Evolutionary conservation across 106 monocot genomes (phyloP).

Genomic region (Dendrobium catenatum): DNA sequence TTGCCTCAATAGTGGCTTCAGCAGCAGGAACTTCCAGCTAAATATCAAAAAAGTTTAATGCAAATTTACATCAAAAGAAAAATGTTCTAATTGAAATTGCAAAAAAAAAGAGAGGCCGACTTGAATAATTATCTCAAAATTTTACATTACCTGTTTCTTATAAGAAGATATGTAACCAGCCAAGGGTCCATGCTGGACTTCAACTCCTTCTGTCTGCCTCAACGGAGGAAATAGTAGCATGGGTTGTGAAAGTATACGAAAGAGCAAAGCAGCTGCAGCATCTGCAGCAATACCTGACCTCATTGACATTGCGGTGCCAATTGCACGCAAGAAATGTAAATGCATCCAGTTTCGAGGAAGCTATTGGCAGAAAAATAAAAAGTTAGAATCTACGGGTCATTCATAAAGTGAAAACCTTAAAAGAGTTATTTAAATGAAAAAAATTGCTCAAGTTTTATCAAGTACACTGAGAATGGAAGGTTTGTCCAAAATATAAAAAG

Average conservation of each 20-base stretch:
- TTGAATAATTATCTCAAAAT: background rate
- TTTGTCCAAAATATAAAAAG: background rate
- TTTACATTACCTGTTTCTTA: slow-evolving; percentile 51
- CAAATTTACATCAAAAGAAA: too few relatives aligned
- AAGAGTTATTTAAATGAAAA: background rate
- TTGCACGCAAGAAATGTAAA: slow-evolving; percentile 91
- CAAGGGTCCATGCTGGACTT: slow-evolving; percentile 60
- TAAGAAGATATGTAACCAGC: slow-evolving; percentile 61
- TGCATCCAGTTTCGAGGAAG: slow-evolving; percentile 99
- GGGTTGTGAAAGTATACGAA: slow-evolving; percentile 91
- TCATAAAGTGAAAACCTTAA: background rate
- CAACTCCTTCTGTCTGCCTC: slow-evolving; percentile 75
- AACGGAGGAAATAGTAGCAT: slow-evolving; percentile 87
- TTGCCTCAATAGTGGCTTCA: slow-evolving; percentile 87
- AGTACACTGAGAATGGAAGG: background rate
- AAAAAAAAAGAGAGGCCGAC: background rate
- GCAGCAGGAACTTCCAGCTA: slow-evolving; percentile 68
- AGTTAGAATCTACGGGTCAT: background rate
- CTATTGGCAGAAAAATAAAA: slow-evolving; percentile 29
- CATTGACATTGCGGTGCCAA: slow-evolving; percentile 99
- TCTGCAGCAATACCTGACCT: slow-evolving; percentile 91
- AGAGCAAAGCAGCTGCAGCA: slow-evolving; percentile 93
- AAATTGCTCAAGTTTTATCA: background rate
- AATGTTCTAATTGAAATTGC: too few relatives aligned
- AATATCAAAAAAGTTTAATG: too few relatives aligned